Evolutionary conservation across 73 alveolate species (phyloP).

Genomic region (Breviolum minutum): DNA sequence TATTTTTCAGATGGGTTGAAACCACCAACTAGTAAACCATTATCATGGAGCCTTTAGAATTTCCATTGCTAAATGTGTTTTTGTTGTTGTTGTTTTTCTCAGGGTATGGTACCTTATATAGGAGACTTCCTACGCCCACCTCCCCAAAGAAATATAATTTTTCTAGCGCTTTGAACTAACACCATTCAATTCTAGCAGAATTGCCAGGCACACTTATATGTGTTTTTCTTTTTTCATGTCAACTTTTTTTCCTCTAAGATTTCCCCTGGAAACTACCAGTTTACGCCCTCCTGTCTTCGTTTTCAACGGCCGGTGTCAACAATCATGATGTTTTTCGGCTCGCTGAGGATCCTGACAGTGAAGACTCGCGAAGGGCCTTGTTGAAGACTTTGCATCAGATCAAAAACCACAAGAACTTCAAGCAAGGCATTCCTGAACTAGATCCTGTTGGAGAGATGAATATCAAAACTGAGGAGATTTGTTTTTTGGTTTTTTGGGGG

Average conservation of each 20-base stretch:
- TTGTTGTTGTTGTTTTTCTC: no score
- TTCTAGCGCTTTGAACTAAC: no score
- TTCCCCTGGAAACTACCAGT: background rate
- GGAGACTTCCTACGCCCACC: no score
- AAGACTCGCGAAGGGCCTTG: slow-evolving; percentile 27
- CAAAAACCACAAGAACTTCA: slow-evolving; percentile 90
- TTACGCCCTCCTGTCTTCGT: background rate
- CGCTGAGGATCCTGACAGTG: slow-evolving; percentile 41
- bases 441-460: slow-evolving; percentile 99
- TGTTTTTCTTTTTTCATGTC: background rate
- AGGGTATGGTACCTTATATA: no score
- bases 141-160: no score
- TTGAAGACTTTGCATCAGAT: slow-evolving; percentile 66
- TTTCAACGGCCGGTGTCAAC: background rate
- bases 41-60: no score
- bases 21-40: no score
- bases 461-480: slow-evolving; percentile 97
- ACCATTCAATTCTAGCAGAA: no score
- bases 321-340: background rate
- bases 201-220: no score
- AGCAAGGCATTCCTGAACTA: slow-evolving; percentile 96
- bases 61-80: no score
- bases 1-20: no score
- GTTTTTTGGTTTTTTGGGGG: background rate
- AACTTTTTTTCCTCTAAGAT: background rate